Conservation (phyloP, 163 green algal genomes). For the Scenedesmus sp. region DNA sequence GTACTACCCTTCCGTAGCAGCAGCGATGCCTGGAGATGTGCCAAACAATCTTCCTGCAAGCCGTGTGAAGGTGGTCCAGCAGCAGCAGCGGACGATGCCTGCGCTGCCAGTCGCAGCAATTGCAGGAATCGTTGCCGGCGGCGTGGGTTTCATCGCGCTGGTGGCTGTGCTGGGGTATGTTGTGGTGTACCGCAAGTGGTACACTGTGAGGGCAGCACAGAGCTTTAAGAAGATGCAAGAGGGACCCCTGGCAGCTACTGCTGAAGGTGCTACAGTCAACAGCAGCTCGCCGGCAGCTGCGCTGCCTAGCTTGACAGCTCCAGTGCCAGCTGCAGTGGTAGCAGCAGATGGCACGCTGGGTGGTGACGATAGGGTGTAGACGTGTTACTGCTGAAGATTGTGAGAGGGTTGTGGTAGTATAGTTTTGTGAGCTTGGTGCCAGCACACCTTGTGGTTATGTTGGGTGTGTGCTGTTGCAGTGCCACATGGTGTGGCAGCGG, state of each 20-base stretch:
- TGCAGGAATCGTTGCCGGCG: conserved; percentile 30
- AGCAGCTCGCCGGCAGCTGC: conserved; percentile 39
- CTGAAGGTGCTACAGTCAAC: conserved; percentile 36
- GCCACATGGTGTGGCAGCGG: no score
- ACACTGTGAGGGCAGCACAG: conserved; percentile 26
- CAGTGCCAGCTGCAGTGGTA: background rate
- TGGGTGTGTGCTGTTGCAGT: no score
- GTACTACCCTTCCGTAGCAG: background rate
- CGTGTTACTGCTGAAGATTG: no score
- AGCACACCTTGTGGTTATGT: no score
- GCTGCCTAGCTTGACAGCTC: background rate
- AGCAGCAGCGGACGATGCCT: background rate
- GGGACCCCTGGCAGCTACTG: conserved; percentile 34
- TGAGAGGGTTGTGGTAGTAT: no score
- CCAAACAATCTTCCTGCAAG: background rate
- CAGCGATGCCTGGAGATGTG: background rate
- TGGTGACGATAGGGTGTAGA: conserved; percentile 41
- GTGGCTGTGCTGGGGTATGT: conserved; percentile 27
- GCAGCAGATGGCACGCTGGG: background rate
- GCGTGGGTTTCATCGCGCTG: background rate
- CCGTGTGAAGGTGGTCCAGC: background rate
- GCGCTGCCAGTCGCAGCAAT: conserved; percentile 23
- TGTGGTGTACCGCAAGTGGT: conserved; percentile 44
- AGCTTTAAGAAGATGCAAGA: conserved; percentile 47
- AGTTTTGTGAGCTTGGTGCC: no score